A percentile compares a stretch with the other conserved stretches of the same genome.
Evolutionary conservation across 2,329 filamentous ascomycete genomes (phyloP).

Genomic region (Penicillium sp.): DNA sequence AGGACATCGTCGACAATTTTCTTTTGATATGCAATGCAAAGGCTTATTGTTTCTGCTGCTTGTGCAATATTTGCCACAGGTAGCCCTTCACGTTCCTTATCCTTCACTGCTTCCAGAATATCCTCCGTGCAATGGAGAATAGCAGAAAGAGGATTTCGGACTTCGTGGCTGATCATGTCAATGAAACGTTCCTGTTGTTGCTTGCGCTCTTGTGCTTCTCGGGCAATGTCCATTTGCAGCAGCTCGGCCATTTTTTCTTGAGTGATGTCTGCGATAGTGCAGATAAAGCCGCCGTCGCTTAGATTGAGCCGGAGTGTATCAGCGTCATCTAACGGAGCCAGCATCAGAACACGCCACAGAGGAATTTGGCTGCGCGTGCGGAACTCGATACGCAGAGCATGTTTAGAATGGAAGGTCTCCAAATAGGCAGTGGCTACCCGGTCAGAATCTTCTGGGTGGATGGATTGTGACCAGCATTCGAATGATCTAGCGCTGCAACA

Average conservation of each 20-base stretch:
- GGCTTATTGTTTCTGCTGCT: constrained; percentile 73
- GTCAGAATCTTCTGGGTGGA: constrained; percentile 21
- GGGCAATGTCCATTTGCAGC: constrained; percentile 72
- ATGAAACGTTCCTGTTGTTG: constrained; percentile 79
- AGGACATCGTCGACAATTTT: constrained; percentile 74
- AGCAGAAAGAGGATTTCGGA: constrained; percentile 59
- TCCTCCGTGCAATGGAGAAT: constrained; percentile 61
- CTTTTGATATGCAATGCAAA: constrained; percentile 79
- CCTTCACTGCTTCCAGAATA: constrained; percentile 24
- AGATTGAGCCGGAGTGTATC: constrained; percentile 13
- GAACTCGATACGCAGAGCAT: constrained; percentile 25
- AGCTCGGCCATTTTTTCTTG: constrained; percentile 83
- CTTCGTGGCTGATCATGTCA: constrained; percentile 65
- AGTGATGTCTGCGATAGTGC: constrained; percentile 74
- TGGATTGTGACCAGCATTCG: constrained; percentile 16
- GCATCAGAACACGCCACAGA: constrained; percentile 21
- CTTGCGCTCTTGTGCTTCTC: constrained; percentile 80
- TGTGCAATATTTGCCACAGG: constrained; percentile 65
- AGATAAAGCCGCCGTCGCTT: constrained; percentile 17
- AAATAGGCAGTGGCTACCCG: constrained; percentile 14
- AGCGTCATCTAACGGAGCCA: constrained; percentile 13
- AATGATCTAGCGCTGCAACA: constrained; percentile 3
- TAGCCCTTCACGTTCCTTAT: neutral
- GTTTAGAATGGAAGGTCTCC: neutral
- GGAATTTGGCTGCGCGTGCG: constrained; percentile 13